Evolutionary conservation across 2,329 filamentous ascomycete species (phyloP).

Genomic region (Trichoderma harzianum): DNA sequence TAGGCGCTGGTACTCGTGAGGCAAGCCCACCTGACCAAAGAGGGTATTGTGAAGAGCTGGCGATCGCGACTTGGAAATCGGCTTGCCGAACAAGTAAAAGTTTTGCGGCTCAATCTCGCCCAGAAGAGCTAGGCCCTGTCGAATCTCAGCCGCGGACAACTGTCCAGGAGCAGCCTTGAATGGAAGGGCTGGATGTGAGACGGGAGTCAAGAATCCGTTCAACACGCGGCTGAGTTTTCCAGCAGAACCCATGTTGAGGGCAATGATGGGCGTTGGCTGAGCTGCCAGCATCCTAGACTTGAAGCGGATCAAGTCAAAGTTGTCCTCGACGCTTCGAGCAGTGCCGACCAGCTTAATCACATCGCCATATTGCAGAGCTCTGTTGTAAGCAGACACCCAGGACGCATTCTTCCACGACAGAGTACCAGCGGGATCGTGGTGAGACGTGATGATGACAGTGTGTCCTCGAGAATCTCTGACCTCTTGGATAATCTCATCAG

Average conservation of each 20-base stretch:
- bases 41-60: slow-evolving; percentile 87
- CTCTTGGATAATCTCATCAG: slow-evolving; percentile 67
- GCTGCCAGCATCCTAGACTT: slow-evolving; percentile 69
- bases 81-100: slow-evolving; percentile 86
- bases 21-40: slow-evolving; percentile 72
- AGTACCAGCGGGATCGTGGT: slow-evolving; percentile 78
- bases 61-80: slow-evolving; percentile 77
- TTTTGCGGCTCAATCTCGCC: slow-evolving; percentile 72
- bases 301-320: slow-evolving; percentile 80
- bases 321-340: slow-evolving; percentile 74
- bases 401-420: slow-evolving; percentile 90
- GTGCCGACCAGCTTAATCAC: slow-evolving; percentile 91
- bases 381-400: slow-evolving; percentile 88
- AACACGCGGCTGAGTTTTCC: slow-evolving; percentile 88
- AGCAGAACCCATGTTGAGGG: slow-evolving; percentile 87
- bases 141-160: slow-evolving; percentile 84
- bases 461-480: slow-evolving; percentile 65
- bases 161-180: slow-evolving; percentile 94
- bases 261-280: slow-evolving; percentile 81
- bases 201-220: slow-evolving; percentile 91
- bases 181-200: slow-evolving; percentile 84
- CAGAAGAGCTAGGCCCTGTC: slow-evolving; percentile 71
- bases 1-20: slow-evolving; percentile 72
- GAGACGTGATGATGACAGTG: slow-evolving; percentile 87
- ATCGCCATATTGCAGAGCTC: slow-evolving; percentile 83